Evolutionary conservation across 768 basidiomycete species (phyloP), one percentile per base, ranked within the genome.

Genomic region (Rhizopogon sp.): DNA sequence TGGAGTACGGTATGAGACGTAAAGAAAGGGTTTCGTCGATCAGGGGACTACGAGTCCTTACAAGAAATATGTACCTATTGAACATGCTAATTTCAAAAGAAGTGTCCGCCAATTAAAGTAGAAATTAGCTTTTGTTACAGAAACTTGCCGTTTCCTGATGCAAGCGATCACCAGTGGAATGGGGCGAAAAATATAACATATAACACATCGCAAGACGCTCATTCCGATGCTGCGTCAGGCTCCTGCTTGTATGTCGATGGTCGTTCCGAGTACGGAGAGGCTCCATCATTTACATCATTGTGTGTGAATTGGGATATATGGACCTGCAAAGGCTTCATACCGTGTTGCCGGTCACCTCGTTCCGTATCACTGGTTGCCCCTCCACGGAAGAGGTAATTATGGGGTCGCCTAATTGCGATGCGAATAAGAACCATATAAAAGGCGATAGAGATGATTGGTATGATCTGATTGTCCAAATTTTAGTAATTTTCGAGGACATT

Each of bases 361-460:
- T 6, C 22, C 6, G 39, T 28, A 6, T 22, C 22, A 22, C 7
- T 10, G 35, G 37, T 28, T 16, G 17, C 9, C 37, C 39, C 41
- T 28, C 50, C 10, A 28, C 25, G 39, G 25, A 41, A 51, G 17
- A 25, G 29, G n/a, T 17, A 43, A 29, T 16, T 43, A 1, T 7
- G 7, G 14, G 28, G 20, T 42, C 28, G 28, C 31, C 17, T 43
- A 11, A 41, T 17, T 16, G 41, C 40, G 31, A 52, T n/a, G 13
- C 39, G 51, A 29, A 52, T 31, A 14, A 56, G 40, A 16, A 56
- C 51, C 55, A 56, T 56, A 25, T 56, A 56, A 35, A 56, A 56
- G 20, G 55, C 51, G 37, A 56, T 56, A 5, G 55, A 56, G 22
- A 56, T 56, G 50, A 56, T 56, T 16, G 55, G 55, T n/a, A 40